Evolutionary conservation across 176 grass and related monocot species (phyloP).

Genomic region (Guadua angustifolia): DNA sequence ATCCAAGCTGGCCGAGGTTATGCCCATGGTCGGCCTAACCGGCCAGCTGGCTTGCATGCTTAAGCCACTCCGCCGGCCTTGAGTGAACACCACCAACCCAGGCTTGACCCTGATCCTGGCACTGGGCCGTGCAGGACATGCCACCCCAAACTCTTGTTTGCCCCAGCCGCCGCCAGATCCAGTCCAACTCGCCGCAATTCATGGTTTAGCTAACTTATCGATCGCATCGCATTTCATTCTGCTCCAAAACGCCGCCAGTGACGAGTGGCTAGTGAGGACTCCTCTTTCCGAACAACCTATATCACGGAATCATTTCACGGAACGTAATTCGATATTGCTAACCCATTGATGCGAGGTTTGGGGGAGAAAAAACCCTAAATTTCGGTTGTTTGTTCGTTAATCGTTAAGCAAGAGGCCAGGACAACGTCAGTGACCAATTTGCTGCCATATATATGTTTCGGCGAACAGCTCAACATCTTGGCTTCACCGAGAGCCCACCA

Average conservation of each 20-base stretch:
- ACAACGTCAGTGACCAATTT: background rate
- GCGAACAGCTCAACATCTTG: conserved; percentile 54
- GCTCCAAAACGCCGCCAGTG: no score
- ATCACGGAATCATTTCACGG: background rate
- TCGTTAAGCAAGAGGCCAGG: background rate
- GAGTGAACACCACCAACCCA: no score
- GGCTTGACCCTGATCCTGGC: no score
- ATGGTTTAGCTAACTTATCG: background rate
- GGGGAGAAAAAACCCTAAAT: background rate
- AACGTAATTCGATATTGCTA: background rate
- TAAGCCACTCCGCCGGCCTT: no score
- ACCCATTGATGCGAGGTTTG: background rate
- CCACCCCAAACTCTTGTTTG: no score
- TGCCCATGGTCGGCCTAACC: no score
- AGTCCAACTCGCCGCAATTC: background rate
- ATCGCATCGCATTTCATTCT: background rate
- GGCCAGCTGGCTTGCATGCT: no score
- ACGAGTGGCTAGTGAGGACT: background rate
- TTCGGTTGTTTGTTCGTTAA: background rate
- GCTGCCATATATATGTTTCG: background rate
- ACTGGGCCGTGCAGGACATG: no score
- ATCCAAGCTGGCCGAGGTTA: no score
- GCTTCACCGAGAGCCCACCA: conserved; percentile 71
- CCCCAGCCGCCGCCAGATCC: background rate
- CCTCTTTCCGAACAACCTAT: background rate